Evolutionary conservation across 257 asterid species (phyloP).

Genomic region (Mitragyna speciosa): DNA sequence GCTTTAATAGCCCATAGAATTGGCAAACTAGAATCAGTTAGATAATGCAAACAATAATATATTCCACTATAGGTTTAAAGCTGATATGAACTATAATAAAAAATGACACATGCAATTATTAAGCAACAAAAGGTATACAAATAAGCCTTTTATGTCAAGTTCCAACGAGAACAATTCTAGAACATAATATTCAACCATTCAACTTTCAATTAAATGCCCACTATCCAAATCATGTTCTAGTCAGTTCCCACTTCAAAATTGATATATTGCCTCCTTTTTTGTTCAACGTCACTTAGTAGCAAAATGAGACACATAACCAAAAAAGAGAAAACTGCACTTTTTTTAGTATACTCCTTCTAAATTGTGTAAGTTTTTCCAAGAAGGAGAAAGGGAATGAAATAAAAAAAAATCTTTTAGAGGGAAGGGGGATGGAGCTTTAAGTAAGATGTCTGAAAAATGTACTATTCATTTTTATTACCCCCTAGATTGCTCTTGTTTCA

Average conservation of each 20-base stretch:
- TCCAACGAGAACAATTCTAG: neutral
- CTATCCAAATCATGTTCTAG: neutral
- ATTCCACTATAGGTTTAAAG: neutral
- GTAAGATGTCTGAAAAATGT: too few species aligned
- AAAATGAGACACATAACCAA: neutral
- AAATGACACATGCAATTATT: neutral
- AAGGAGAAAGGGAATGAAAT: neutral
- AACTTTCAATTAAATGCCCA: neutral
- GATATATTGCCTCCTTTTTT: constrained; percentile 6
- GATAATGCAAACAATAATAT: neutral
- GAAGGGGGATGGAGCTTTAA: neutral
- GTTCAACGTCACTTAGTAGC: constrained; percentile 6
- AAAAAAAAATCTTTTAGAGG: neutral
- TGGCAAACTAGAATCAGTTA: neutral
- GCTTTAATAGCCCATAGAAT: neutral
- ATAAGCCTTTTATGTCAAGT: neutral
- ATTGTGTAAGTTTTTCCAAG: neutral
- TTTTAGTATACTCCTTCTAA: neutral
- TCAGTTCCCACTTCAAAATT: constrained; percentile 7
- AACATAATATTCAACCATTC: constrained; percentile 2
- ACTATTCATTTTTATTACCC: neutral
- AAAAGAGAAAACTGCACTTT: neutral
- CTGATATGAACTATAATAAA: neutral
- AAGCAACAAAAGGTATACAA: constrained; percentile 1
- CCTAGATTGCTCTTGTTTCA: neutral